Base-by-base conservation (phyloP, 257 asterid genomes). In the Ilex asprella region DNA sequence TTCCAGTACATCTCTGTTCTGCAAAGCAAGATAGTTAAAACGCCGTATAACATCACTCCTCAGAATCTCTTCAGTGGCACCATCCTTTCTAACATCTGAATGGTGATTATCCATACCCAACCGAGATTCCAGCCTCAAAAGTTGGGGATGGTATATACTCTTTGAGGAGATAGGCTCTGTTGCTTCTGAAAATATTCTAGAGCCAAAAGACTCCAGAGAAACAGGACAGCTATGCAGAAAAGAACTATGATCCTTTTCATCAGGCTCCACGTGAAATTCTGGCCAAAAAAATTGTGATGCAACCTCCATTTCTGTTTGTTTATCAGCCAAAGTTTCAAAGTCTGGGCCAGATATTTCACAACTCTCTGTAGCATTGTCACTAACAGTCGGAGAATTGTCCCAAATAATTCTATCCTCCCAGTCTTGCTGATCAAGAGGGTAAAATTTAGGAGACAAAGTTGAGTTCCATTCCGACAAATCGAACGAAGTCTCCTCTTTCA, bases 361-460 rank as follows among this genome's bases (percentile, higher is more conserved):
- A 74, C 94, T 81, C 78, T 93, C 97, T 16, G 80, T 80, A 72
- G 78, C 65, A 75, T 68, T 76, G 56, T 67, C 81, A 76, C 73
- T 64, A 50, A 68, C 64, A 39, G 76, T 72, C 30, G 97, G 95
- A 60, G 99, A 85, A 74, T 77, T 78, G 67, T 81, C 79, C 99
- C 99, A 93, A 71, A 87, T 78, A 75, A 93, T 89, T 70, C 72
- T 77, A 73, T 89, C 97, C 76, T 93, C 99, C 99, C 99, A 93
- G 70, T 93, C 87, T 75, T 85, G 83, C 78, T 93, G 99, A 67
- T 87, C 97, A 75, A 93, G 85, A 60, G 95, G 91, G 71, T 78
- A 79, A 62, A 85, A 81, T 43, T 85, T 75, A 30, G 85, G 66
- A 39, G 86, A 74, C 57, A 62, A 71, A 54, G 73, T 73, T 14